Evolutionary conservation across 1,284 basidiomycete species (phyloP).

Genomic region (Austropuccinia psidii): DNA sequence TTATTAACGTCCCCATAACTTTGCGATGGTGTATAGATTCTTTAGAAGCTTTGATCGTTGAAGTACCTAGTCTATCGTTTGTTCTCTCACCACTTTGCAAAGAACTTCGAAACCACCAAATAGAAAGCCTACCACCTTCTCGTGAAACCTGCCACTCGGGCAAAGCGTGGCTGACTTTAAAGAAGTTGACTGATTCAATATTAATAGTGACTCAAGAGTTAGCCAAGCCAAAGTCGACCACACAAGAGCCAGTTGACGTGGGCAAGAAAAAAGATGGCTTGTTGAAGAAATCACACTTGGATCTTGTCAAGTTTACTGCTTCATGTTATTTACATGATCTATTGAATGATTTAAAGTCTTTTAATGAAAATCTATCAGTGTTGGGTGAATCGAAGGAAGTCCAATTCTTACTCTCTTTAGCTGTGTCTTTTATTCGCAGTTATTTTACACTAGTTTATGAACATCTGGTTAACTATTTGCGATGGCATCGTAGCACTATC

Average conservation of each 20-base stretch:
- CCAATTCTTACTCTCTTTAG: constrained; percentile 47
- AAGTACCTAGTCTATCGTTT: background rate
- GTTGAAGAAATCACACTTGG: constrained; percentile 42
- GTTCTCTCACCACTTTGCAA: constrained; percentile 7
- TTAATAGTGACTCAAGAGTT: constrained; percentile 61
- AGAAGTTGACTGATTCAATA: constrained; percentile 56
- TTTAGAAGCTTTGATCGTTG: background rate
- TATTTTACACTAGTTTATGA: constrained; percentile 56
- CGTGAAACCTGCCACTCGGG: constrained; percentile 48
- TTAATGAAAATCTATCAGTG: constrained; percentile 39
- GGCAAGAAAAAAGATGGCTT: constrained; percentile 46
- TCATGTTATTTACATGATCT: constrained; percentile 47
- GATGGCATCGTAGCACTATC: constrained; percentile 23
- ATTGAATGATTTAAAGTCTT: constrained; percentile 42
- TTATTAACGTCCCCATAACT: background rate
- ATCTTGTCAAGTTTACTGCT: constrained; percentile 40
- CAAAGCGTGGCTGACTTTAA: constrained; percentile 44
- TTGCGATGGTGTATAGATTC: background rate
- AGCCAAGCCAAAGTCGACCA: constrained; percentile 45
- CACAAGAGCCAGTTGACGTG: constrained; percentile 38
- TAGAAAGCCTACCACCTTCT: background rate
- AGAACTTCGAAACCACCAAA: constrained; percentile 14
- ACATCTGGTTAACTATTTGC: constrained; percentile 54
- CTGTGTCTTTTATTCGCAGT: constrained; percentile 61
- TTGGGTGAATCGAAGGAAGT: constrained; percentile 36